These are phyloP conservation scores for Poa annua DNA, from an alignment of 176 grass and related monocot genomes.

Conservation along the genomic window DNA sequence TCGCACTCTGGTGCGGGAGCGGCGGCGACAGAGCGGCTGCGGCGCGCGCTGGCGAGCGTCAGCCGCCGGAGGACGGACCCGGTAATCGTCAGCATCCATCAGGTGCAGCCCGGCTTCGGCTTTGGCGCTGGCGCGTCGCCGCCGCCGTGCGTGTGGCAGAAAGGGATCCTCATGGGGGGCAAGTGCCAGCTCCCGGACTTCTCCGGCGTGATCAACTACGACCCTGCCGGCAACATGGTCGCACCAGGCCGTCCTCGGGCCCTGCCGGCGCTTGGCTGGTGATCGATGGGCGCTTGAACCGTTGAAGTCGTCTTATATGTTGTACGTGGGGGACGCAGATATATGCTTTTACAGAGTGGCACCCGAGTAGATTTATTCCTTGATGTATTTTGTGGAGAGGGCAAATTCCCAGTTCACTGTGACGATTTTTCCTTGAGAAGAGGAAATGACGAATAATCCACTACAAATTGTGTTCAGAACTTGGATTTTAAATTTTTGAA, in stretches of 20 bases:
- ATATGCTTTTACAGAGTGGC: neutral
- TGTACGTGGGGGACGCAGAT: neutral
- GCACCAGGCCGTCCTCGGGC: conserved; percentile 55
- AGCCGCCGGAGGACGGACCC: conserved; percentile 70
- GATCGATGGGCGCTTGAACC: neutral
- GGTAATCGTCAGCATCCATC: conserved; percentile 72
- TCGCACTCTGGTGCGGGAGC: conserved; percentile 58
- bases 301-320: neutral
- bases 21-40: conserved; percentile 35
- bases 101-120: conserved; percentile 57
- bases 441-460: neutral
- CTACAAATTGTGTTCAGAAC: neutral
- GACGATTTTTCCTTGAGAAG: neutral
- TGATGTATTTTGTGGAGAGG: neutral
- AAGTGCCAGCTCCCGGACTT: conserved; percentile 96
- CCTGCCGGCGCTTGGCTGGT: conserved; percentile 56
- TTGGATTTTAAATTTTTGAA: no score
- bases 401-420: neutral
- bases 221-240: conserved; percentile 74
- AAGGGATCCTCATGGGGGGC: conserved; percentile 83
- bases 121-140: neutral
- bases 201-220: conserved; percentile 84
- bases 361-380: neutral
- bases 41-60: conserved; percentile 54
- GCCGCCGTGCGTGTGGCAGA: conserved; percentile 84